Percentiles rank a stretch among this genome's conserved stretches.
Evolutionary conservation across 345 rosid species (phyloP).

Genomic region (Syzygium jambos): DNA sequence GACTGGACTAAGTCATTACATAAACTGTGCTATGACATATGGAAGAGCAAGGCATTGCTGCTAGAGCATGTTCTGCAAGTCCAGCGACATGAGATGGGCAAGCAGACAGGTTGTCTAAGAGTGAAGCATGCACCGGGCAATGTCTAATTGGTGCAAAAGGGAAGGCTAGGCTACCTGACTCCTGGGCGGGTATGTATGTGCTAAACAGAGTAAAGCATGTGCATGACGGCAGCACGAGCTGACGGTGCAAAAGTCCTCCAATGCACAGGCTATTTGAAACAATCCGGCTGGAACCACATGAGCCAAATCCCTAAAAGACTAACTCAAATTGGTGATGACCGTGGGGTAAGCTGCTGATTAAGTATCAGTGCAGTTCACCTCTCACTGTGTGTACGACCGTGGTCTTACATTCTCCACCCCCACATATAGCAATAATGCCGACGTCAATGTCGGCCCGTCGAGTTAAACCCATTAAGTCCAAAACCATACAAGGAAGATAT

Average conservation of each 20-base stretch:
- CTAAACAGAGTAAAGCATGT: neutral
- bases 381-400: neutral
- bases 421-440: neutral
- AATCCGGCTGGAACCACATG: neutral
- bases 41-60: neutral
- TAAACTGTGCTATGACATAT: neutral
- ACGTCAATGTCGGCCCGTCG: neutral
- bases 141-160: neutral
- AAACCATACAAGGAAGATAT: neutral
- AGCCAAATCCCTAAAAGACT: neutral
- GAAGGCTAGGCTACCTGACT: neutral
- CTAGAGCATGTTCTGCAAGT: neutral
- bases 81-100: neutral
- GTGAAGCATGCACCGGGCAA: neutral
- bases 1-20: neutral
- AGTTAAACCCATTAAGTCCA: neutral
- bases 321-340: neutral
- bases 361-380: neutral
- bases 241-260: neutral
- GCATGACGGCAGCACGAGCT: neutral
- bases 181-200: neutral
- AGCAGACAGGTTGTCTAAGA: neutral
- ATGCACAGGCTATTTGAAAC: neutral
- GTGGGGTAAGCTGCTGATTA: neutral
- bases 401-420: neutral